Base-by-base conservation (phyloP, 805 yeast species). In the Phaffomyces thermotolerans region DNA sequence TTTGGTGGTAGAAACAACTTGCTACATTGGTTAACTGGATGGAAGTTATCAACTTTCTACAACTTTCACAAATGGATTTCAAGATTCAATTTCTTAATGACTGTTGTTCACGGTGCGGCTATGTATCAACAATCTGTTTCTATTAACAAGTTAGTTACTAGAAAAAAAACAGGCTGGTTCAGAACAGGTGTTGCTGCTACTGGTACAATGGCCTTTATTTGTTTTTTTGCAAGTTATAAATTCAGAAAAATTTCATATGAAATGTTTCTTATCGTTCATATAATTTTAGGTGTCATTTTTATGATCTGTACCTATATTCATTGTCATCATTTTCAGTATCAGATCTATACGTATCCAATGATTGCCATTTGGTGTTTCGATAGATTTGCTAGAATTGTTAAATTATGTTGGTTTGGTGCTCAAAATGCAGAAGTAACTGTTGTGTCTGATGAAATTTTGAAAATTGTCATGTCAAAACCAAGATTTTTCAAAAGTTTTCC, bases 1-100 rank as follows among this genome's bases (percentile, higher is more conserved):
- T 79, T 84, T 54, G 81, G 85, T 6, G 84, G 88, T 10, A 68
- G 95, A 54, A 86, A 84, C 63, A 86, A 82, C 61, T 70, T 86
- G 39, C 61, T 84, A 48, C 71, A 74, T 46, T 68, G 65, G 62
- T 44, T 80, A 14, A 78, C 91, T 0, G 86, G 88, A 8, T 74
- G 87, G 76, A 67, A 78, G 7, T 80, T 75, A 51, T 68, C 81
- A 14, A 72, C 84, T 3, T 83, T 84, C 61, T 68, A 79, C 50
- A 63, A 71, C 27, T 75, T 76, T 55, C 96, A 88, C 63, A 80
- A 76, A 58, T 81, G 81, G 80, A 56, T 71, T 30, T 77, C 80
- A 4, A 63, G 83, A 49, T 52, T 71, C 65, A 37, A 62, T 65
- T 47, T 71, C 47, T 13, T 54, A 4, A 13, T 56, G 27, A 17